These are phyloP conservation scores for Fusarium redolens DNA, from an alignment of 2,329 filamentous ascomycete genomes.

Conservation along the genomic window DNA sequence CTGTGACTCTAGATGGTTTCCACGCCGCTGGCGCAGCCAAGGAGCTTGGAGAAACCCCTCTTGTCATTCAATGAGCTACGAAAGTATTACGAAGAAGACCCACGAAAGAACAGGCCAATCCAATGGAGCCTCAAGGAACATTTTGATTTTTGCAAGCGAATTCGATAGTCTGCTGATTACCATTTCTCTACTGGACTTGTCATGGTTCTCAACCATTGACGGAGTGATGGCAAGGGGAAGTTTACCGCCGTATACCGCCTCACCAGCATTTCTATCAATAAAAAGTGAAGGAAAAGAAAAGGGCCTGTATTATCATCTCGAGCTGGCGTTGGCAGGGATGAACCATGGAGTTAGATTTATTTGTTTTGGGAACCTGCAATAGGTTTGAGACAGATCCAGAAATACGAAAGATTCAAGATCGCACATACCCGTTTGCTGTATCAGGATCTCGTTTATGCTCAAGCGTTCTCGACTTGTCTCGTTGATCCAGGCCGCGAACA, in stretches of 20 bases:
- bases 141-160: slow-evolving; percentile 38
- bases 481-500: slow-evolving; percentile 25
- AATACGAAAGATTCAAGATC: slow-evolving; percentile 21
- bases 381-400: slow-evolving; percentile 30
- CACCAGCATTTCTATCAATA: slow-evolving; percentile 7
- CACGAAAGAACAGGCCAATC: background rate
- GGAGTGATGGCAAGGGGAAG: background rate
- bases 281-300: slow-evolving; percentile 12
- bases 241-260: background rate
- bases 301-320: slow-evolving; percentile 38
- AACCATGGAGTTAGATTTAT: slow-evolving; percentile 38
- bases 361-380: slow-evolving; percentile 22
- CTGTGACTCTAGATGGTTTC: slow-evolving; percentile 85
- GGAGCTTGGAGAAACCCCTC: slow-evolving; percentile 48
- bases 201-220: background rate
- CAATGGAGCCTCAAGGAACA: background rate
- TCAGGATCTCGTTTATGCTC: slow-evolving; percentile 30
- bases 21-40: slow-evolving; percentile 64
- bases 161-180: slow-evolving; percentile 12
- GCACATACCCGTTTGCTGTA: slow-evolving; percentile 17
- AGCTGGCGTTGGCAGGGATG: slow-evolving; percentile 41
- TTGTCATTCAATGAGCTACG: slow-evolving; percentile 34
- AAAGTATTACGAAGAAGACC: background rate
- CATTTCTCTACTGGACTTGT: slow-evolving; percentile 3
- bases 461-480: slow-evolving; percentile 29